These are phyloP conservation scores for Neurospora tetraspora DNA, from an alignment of 495 filamentous ascomycete species.

Conservation along the genomic window DNA sequence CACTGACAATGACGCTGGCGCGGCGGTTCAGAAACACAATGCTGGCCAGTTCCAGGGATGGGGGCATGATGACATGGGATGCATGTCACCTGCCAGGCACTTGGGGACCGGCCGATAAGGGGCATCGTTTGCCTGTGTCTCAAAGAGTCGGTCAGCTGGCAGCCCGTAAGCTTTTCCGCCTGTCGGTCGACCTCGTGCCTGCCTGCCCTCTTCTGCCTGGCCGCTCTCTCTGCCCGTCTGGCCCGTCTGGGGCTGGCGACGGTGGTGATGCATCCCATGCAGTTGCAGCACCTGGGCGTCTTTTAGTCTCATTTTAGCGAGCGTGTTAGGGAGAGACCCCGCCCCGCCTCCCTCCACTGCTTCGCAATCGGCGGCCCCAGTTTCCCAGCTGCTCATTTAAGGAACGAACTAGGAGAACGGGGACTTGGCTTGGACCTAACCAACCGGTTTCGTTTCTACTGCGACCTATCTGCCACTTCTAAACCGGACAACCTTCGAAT, in stretches of 20 bases:
- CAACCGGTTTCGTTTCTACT: neutral
- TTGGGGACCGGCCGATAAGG: neutral
- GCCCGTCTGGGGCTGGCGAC: neutral
- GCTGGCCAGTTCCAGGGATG: neutral
- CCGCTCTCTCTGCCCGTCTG: neutral
- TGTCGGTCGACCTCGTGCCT: neutral
- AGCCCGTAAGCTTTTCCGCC: neutral
- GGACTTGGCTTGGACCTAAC: neutral
- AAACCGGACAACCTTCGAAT: neutral
- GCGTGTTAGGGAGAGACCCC: neutral
- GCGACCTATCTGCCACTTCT: neutral
- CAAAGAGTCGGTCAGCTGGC: neutral
- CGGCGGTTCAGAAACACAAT: neutral
- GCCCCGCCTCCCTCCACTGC: neutral
- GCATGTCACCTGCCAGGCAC: neutral
- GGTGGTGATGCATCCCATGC: neutral
- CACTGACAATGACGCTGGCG: slow-evolving; percentile 7
- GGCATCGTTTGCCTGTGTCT: neutral
- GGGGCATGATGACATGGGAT: neutral
- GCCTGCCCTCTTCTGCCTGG: neutral
- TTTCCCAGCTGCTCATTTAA: neutral
- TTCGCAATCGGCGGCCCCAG: neutral
- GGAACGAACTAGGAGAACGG: neutral
- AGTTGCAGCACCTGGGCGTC: neutral
- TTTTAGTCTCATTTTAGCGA: neutral